phyloP scores from a whole-genome alignment of 306 rosid genomes.

The Benincasa hispida region DNA sequence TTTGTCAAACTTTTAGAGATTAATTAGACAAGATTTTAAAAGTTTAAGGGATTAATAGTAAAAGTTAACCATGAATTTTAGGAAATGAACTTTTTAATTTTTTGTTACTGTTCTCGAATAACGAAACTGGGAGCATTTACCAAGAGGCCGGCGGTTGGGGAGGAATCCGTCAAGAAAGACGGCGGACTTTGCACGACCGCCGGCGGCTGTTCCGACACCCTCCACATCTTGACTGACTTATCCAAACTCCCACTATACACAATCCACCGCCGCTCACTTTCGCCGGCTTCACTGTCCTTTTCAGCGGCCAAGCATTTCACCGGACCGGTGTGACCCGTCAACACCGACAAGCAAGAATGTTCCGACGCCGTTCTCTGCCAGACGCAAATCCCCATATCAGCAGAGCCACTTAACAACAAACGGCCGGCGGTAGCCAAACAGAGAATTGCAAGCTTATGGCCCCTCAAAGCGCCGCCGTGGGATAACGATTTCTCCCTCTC shows the following conservation, averaged over 20 bases:
- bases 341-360: slow-evolving; percentile 28
- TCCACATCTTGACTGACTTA: slow-evolving; percentile 87
- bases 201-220: slow-evolving; percentile 29
- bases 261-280: slow-evolving; percentile 29
- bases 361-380: slow-evolving; percentile 43
- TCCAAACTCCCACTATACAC: slow-evolving; percentile 90
- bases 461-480: slow-evolving; percentile 46
- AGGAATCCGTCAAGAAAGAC: not conserved
- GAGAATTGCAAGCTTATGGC: slow-evolving; percentile 62
- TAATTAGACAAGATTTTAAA: no score
- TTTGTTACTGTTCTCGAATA: not conserved
- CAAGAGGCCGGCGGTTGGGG: not conserved
- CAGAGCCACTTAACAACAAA: slow-evolving; percentile 65
- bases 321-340: slow-evolving; percentile 72
- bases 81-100: no score
- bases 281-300: slow-evolving; percentile 25
- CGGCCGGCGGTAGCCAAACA: slow-evolving; percentile 53
- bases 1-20: no score
- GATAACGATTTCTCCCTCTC: slow-evolving; percentile 25
- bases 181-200: not conserved
- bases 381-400: slow-evolving; percentile 75
- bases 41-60: no score
- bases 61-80: no score
- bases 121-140: slow-evolving; percentile 4
- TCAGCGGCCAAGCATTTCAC: slow-evolving; percentile 78